These are phyloP conservation scores for Magnaporthiopsis incrustans DNA, from an alignment of 2,329 filamentous ascomycete species.

Conservation along the genomic window DNA sequence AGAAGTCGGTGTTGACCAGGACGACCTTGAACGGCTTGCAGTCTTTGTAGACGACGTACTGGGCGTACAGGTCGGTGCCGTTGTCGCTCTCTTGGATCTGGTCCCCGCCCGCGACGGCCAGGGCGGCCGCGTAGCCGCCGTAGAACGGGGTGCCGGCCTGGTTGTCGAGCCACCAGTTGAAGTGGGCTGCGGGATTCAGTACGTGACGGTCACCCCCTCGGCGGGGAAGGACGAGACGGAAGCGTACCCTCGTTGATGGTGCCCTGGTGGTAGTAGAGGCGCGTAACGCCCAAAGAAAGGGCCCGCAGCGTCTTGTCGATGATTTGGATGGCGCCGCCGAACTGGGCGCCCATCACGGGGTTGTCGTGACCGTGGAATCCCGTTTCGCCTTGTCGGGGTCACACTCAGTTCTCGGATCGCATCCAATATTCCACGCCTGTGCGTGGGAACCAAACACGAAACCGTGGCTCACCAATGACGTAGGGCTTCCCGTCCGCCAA, in stretches of 20 bases:
- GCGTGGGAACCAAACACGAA: constrained; percentile 23
- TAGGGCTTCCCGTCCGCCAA: constrained; percentile 31
- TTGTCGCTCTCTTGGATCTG: constrained; percentile 37
- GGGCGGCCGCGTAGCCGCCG: constrained; percentile 15
- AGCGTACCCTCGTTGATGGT: constrained; percentile 41
- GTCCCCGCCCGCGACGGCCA: constrained; percentile 9
- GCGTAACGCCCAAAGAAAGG: constrained; percentile 26
- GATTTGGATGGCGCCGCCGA: constrained; percentile 42
- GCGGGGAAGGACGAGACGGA: constrained; percentile 19
- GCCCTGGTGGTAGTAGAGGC: constrained; percentile 43
- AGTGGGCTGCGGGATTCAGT: constrained; percentile 27
- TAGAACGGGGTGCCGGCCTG: neutral
- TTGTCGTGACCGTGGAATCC: constrained; percentile 30
- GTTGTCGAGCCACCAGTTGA: neutral
- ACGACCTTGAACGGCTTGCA: constrained; percentile 29
- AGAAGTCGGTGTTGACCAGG: constrained; percentile 40
- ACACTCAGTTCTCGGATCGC: no score
- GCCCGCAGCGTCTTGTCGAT: constrained; percentile 35
- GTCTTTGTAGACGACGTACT: constrained; percentile 34
- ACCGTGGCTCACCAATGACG: constrained; percentile 44
- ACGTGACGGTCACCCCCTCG: neutral
- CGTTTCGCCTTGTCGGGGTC: neutral
- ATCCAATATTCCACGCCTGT: no score
- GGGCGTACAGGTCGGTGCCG: constrained; percentile 32
- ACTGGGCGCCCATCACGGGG: constrained; percentile 33